Evolutionary conservation across 768 basidiomycete species (phyloP).

Genomic region (Suillus fuscotomentosus): DNA sequence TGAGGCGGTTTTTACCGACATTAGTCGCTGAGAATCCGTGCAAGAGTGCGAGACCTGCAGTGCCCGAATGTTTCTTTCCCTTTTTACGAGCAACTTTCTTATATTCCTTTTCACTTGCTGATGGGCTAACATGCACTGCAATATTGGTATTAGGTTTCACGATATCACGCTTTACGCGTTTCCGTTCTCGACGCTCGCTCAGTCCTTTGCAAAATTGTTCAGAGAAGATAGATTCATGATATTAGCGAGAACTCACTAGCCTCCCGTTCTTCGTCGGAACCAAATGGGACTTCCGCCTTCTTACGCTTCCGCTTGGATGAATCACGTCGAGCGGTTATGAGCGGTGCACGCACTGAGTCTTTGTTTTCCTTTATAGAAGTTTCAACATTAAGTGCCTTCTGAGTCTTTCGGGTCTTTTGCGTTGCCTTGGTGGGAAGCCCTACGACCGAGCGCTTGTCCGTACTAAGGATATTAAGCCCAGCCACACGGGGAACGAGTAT

Average conservation of each 20-base stretch:
- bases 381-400: not conserved
- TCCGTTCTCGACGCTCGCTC: slow-evolving; percentile 62
- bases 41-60: slow-evolving; percentile 33
- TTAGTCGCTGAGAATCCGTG: slow-evolving; percentile 39
- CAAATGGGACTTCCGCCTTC: slow-evolving; percentile 12
- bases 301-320: slow-evolving; percentile 24
- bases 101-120: slow-evolving; percentile 7
- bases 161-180: slow-evolving; percentile 56
- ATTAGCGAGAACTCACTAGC: slow-evolving; percentile 30
- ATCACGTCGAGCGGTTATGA: not conserved
- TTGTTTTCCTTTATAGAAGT: not conserved
- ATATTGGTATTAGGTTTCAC: slow-evolving; percentile 31
- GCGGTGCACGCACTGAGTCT: not conserved
- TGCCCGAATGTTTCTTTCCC: slow-evolving; percentile 18
- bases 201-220: slow-evolving; percentile 43
- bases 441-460: not conserved
- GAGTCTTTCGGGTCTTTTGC: slow-evolving; percentile 8
- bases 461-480: slow-evolving; percentile 2
- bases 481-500: slow-evolving; percentile 48
- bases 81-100: slow-evolving; percentile 18
- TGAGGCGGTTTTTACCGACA: slow-evolving; percentile 34
- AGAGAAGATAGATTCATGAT: not conserved
- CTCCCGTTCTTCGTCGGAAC: slow-evolving; percentile 34
- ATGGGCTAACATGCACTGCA: slow-evolving; percentile 2
- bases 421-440: not conserved